A percentile compares a stretch with the other conserved stretches of the same genome.
These are phyloP conservation scores for Alternaria brassicae DNA, from an alignment of 2,329 filamentous ascomycete species.

Conservation along the genomic window DNA sequence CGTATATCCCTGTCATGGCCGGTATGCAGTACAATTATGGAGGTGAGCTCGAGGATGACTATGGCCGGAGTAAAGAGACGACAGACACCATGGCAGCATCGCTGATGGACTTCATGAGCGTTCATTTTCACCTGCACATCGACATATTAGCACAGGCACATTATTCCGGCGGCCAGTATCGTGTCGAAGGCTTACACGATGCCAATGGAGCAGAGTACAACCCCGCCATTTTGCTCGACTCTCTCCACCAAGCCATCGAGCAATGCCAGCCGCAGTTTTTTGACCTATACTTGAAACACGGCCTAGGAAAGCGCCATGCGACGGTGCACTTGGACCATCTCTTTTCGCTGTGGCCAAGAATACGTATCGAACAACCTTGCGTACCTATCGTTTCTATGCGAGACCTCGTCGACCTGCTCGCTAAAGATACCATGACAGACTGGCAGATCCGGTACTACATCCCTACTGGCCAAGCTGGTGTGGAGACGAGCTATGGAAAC, in stretches of 20 bases:
- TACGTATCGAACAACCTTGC: background rate
- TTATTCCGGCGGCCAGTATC: too few relatives aligned
- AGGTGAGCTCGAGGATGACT: background rate
- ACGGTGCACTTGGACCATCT: slow-evolving; percentile 12
- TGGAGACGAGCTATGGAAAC: background rate
- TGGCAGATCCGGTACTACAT: slow-evolving; percentile 10
- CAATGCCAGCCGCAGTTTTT: background rate
- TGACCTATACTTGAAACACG: background rate
- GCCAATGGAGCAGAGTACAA: background rate
- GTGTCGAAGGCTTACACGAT: background rate
- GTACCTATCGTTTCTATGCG: background rate
- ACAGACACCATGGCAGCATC: slow-evolving; percentile 7
- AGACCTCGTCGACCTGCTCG: slow-evolving; percentile 3
- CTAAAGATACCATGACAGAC: slow-evolving; percentile 6
- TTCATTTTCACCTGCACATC: slow-evolving; percentile 10
- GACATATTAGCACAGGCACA: background rate
- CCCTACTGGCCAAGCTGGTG: slow-evolving; percentile 2
- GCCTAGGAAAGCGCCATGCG: background rate
- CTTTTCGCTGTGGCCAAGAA: slow-evolving; percentile 6
- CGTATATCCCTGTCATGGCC: slow-evolving; percentile 5
- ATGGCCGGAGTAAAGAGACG: background rate
- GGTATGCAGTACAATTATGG: slow-evolving; percentile 7
- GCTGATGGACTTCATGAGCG: slow-evolving; percentile 2
- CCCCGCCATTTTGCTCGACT: background rate
- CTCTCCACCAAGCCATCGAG: slow-evolving; percentile 1